Evolutionary conservation across 352 stramenopile genomes (phyloP), one percentile per base, ranked within the genome.

Genomic region (Plasmopara muralis): DNA sequence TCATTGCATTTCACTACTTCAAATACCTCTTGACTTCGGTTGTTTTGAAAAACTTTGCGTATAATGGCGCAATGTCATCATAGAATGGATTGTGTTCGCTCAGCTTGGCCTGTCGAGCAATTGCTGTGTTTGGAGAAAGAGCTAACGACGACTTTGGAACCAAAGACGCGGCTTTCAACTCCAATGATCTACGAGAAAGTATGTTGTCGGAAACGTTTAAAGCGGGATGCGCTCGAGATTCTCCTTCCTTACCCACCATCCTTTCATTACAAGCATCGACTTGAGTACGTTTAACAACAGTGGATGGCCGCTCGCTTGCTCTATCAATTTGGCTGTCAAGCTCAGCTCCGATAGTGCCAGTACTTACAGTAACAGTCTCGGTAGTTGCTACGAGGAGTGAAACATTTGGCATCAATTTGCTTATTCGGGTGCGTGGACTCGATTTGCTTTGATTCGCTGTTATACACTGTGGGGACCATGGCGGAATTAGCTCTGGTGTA

Each of bases 41-140:
- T 9, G 79, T 86, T 20, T 76, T 81, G 15, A 89, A 46, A 29
- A 89, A 86, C 57, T 86, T 86, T 6, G 77, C 68, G 37, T 89
- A 89, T 28, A 86, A 62, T 6, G 79, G 79, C 13, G 74, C 64
- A 40, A 89, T 87, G 50, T 87, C 76, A 47, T 81, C 72, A 65
- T 89, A 85, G 18, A 89, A 83, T 6, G 83, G 69, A 50, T 79
- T 86, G 7, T 56, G 60, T 0, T 62, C 66, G 13, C 47, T 63
- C 8, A 67, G 29, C 38, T 55, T 56, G n/a, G 56, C 15, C 38
- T 59, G 46, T 6, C 49, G 55, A 56, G 51, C 33, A 12, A 57
- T 57, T 14, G 56, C 28, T 20, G 31, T 20, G 45, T 12, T 51
- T 3, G 40, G 10, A 25, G 37, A 15, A 29, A 41, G 10, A 14